Percentiles rank a stretch among this genome's conserved stretches.
Evolutionary conservation across 2,329 filamentous ascomycete species (phyloP).

Genomic region (Ophiostoma piceae): DNA sequence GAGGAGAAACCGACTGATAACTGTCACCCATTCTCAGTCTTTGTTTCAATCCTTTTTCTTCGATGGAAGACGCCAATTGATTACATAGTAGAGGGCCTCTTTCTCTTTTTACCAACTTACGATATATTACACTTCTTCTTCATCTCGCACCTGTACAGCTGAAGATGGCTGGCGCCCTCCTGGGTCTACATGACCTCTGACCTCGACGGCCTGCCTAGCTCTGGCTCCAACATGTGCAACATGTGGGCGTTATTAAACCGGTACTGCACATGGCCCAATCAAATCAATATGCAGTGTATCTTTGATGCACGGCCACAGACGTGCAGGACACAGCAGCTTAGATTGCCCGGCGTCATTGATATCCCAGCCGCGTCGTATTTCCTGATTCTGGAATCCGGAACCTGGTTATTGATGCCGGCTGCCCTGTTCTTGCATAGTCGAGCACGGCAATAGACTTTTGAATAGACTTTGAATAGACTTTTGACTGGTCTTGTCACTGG

Average conservation of each 20-base stretch:
- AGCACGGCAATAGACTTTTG: not conserved
- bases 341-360: not conserved
- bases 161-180: conserved; percentile 3
- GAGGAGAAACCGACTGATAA: too few relatives aligned
- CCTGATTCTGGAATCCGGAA: not conserved
- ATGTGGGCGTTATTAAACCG: not conserved
- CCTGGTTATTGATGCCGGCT: not conserved
- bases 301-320: too few relatives aligned
- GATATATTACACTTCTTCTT: not conserved
- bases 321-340: not conserved
- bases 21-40: too few relatives aligned
- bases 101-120: too few relatives aligned
- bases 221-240: not conserved
- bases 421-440: not conserved
- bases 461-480: not conserved
- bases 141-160: not conserved
- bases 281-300: too few relatives aligned
- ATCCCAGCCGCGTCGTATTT: not conserved
- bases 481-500: not conserved
- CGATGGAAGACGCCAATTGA: too few relatives aligned
- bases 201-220: not conserved
- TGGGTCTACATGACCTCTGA: not conserved
- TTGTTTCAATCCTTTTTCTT: too few relatives aligned
- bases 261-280: too few relatives aligned
- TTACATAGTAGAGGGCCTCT: too few relatives aligned